Percentiles rank a stretch among this genome's conserved stretches.
phyloP scores from a whole-genome alignment of 73 alveolate genomes.

The Breviolum minutum region DNA sequence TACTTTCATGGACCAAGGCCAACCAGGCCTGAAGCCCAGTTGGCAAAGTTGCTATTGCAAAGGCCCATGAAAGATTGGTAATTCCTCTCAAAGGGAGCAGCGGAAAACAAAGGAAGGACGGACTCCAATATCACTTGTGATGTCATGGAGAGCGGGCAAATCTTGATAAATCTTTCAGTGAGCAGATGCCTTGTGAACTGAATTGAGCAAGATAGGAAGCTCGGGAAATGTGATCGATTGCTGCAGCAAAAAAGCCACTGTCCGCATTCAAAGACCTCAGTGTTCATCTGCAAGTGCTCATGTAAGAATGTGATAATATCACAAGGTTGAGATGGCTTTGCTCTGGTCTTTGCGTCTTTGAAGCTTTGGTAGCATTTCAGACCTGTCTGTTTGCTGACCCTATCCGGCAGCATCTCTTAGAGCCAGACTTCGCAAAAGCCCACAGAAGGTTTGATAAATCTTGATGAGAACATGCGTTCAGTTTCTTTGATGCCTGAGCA shows the following conservation, averaged over 20 bases:
- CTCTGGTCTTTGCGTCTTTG: no score
- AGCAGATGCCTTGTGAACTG: conserved; percentile 4
- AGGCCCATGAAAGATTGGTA: conserved; percentile 43
- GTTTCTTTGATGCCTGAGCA: conserved; percentile 12
- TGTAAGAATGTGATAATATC: no score
- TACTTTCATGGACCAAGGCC: neutral
- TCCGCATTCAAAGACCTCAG: neutral
- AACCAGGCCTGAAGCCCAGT: conserved; percentile 27
- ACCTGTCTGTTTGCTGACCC: neutral
- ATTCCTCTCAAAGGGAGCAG: neutral
- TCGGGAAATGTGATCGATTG: neutral
- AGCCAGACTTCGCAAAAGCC: conserved; percentile 24
- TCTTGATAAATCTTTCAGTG: neutral
- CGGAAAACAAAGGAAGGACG: neutral
- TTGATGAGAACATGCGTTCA: neutral
- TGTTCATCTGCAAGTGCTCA: neutral
- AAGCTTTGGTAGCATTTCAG: no score
- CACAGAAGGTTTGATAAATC: neutral
- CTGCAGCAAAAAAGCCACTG: neutral
- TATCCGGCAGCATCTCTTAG: neutral
- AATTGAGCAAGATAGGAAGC: conserved; percentile 4
- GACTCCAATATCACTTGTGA: neutral
- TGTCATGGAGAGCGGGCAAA: neutral
- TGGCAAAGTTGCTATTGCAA: neutral
- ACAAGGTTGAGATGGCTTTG: neutral